Evolutionary conservation across 495 filamentous ascomycete genomes (phyloP).

Genomic region (Penicillium cosmopolitanum): DNA sequence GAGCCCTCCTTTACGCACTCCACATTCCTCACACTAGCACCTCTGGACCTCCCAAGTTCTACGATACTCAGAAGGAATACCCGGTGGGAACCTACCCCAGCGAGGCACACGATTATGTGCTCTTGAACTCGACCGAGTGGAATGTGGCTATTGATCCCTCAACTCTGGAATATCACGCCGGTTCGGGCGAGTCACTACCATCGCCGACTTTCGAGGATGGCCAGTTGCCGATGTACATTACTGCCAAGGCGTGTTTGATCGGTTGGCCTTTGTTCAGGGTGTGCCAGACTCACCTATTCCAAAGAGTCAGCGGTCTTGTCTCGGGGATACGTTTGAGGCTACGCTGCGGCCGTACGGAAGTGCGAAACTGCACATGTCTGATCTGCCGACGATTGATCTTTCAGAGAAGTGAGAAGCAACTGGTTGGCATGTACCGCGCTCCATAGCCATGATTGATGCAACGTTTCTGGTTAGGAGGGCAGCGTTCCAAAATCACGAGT

Average conservation of each 20-base stretch:
- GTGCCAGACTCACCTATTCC: constrained; percentile 48
- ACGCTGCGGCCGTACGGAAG: constrained; percentile 58
- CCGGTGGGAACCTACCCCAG: constrained; percentile 15
- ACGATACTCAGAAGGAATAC: constrained; percentile 11
- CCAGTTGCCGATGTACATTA: constrained; percentile 49
- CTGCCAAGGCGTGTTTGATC: constrained; percentile 55
- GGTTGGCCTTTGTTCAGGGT: constrained; percentile 53
- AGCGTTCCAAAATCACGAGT: no score
- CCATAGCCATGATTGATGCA: background rate
- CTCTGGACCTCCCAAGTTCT: constrained; percentile 22
- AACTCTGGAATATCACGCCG: constrained; percentile 19
- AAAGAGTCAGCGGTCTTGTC: constrained; percentile 38
- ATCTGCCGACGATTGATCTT: constrained; percentile 46
- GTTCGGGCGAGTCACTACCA: constrained; percentile 27
- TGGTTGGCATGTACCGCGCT: background rate
- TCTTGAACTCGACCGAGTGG: constrained; percentile 21
- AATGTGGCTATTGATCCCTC: constrained; percentile 29
- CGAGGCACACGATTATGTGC: constrained; percentile 14
- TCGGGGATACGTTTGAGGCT: constrained; percentile 44
- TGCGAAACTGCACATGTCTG: constrained; percentile 62
- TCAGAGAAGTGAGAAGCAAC: background rate
- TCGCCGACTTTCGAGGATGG: constrained; percentile 54
- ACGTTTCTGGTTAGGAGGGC: no score
- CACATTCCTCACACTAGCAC: constrained; percentile 10
- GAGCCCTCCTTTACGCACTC: constrained; percentile 59